Conservation (phyloP, 148 eudicot genomes). For the Bassia scoparia region DNA sequence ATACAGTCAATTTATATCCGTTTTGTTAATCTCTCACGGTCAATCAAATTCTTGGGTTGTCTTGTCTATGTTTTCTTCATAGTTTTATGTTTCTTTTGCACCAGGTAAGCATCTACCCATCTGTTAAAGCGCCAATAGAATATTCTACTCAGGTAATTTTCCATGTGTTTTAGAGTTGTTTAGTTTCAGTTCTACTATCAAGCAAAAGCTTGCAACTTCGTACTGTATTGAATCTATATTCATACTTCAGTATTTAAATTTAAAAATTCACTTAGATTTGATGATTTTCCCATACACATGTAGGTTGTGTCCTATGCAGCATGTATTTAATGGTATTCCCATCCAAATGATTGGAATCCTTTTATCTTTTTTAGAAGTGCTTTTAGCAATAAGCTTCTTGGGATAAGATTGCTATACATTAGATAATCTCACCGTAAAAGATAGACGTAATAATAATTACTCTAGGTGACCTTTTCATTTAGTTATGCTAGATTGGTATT, state of each 20-base stretch:
- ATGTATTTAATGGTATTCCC: neutral
- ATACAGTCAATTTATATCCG: constrained; percentile 1
- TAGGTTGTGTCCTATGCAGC: neutral
- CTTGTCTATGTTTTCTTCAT: constrained; percentile 5
- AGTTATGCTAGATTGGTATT: neutral
- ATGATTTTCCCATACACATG: no score
- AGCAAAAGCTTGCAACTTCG: neutral
- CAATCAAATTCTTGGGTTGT: constrained; percentile 7
- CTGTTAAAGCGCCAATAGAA: constrained; percentile 84
- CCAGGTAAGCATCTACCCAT: constrained; percentile 84
- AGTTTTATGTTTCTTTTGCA: constrained; percentile 7
- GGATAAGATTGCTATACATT: neutral
- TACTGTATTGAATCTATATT: neutral
- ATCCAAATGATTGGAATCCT: neutral
- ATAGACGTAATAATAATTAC: neutral
- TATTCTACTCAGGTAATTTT: constrained; percentile 65
- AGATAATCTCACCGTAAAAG: neutral
- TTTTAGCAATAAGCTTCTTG: neutral
- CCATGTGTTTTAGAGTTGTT: neutral
- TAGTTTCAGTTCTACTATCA: neutral
- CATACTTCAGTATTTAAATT: no score
- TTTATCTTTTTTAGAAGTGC: neutral
- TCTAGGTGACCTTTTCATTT: neutral
- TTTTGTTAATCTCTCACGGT: neutral
- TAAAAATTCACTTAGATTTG: no score